Evolutionary conservation across 176 grass and related monocot species (phyloP).

Genomic region (bread wheat (Triticum aestivum)): IWGSC_CS_RefSeq_v2.1 NC_057803.1:619819350-619819849

Average conservation of each 20-base stretch:
- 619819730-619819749: background rate
- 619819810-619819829: background rate
- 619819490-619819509: background rate
- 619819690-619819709: constrained; percentile 75
- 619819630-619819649: constrained; percentile 77
- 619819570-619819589: constrained; percentile 56
- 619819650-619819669: constrained; percentile 93
- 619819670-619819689: constrained; percentile 86
- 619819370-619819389: constrained; percentile 72
- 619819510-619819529: background rate
- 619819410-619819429: background rate
- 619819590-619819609: constrained; percentile 89
- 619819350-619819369: constrained; percentile 79
- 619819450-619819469: background rate
- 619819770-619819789: background rate
- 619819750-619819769: background rate
- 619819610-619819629: constrained; percentile 78
- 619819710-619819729: background rate
- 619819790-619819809: background rate
- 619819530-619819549: background rate
- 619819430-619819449: background rate
- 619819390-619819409: constrained; percentile 42
- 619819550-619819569: background rate
- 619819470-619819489: background rate
- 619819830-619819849: background rate